Conservation (phyloP, 2,329 filamentous ascomycete genomes). For the Arthrobotrys sphaeroides region DNA sequence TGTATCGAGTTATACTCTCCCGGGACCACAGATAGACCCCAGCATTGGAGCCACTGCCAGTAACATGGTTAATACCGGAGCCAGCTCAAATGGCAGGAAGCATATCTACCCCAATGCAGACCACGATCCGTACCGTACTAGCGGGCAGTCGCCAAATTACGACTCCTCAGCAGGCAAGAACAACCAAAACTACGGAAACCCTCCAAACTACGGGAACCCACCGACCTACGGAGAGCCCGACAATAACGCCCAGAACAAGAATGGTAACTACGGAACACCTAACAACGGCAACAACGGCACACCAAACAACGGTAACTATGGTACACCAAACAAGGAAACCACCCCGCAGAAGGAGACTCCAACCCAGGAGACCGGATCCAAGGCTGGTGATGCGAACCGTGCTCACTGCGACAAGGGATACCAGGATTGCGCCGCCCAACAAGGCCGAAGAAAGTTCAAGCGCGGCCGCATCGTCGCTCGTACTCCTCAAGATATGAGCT, state of each 20-base stretch:
- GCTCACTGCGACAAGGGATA: conserved; percentile 30
- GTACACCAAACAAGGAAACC: not conserved
- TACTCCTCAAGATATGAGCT: not conserved
- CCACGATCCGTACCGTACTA: conserved; percentile 14
- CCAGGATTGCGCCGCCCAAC: too few relatives aligned
- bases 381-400: conserved; percentile 1
- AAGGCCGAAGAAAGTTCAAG: not conserved
- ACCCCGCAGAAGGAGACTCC: not conserved
- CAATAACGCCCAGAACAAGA: not conserved
- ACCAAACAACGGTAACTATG: not conserved
- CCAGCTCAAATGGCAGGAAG: not conserved
- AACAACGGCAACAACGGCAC: not conserved
- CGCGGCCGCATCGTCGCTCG: conserved; percentile 20
- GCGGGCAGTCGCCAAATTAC: not conserved
- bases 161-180: not conserved
- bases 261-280: not conserved
- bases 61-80: conserved; percentile 27
- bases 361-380: not conserved
- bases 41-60: not conserved
- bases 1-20: conserved; percentile 45
- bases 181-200: not conserved
- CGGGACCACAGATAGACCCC: conserved; percentile 44
- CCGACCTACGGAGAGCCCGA: not conserved
- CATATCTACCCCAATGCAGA: conserved; percentile 15
- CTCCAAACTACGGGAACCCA: too few relatives aligned